A percentile compares a stretch with the other conserved stretches of the same genome.
Evolutionary conservation across 768 basidiomycete genomes (phyloP).

Genomic region (Termitomyces sp.): DNA sequence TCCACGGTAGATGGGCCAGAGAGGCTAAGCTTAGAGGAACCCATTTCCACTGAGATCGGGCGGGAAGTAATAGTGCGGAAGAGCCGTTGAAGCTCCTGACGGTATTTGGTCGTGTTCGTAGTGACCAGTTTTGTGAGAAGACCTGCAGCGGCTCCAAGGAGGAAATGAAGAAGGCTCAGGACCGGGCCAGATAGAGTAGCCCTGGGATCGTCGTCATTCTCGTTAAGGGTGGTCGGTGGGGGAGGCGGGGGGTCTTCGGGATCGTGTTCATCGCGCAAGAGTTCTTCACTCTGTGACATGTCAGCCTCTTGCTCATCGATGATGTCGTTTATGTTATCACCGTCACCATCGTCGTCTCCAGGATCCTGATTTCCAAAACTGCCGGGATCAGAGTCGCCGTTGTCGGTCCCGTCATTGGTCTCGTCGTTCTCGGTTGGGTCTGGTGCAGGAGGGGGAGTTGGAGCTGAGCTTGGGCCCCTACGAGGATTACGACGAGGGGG

Average conservation of each 20-base stretch:
- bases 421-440: background rate
- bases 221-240: background rate
- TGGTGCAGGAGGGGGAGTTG: background rate
- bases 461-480: background rate
- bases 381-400: background rate
- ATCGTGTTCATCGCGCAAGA: background rate
- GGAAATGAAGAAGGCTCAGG: background rate
- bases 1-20: background rate
- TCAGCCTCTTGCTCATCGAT: background rate
- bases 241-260: conserved; percentile 1
- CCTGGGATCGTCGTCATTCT: background rate
- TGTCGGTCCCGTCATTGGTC: background rate
- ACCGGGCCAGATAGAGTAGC: background rate
- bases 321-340: background rate
- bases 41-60: background rate
- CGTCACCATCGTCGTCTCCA: background rate
- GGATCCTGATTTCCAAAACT: background rate
- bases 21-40: background rate
- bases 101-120: background rate
- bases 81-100: background rate
- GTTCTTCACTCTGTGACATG: background rate
- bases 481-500: background rate
- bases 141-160: background rate
- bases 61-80: background rate
- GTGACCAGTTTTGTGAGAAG: background rate